phyloP scores from a whole-genome alignment of 2,329 filamentous ascomycete genomes.

The Trichoderma afroharzianum region DNA sequence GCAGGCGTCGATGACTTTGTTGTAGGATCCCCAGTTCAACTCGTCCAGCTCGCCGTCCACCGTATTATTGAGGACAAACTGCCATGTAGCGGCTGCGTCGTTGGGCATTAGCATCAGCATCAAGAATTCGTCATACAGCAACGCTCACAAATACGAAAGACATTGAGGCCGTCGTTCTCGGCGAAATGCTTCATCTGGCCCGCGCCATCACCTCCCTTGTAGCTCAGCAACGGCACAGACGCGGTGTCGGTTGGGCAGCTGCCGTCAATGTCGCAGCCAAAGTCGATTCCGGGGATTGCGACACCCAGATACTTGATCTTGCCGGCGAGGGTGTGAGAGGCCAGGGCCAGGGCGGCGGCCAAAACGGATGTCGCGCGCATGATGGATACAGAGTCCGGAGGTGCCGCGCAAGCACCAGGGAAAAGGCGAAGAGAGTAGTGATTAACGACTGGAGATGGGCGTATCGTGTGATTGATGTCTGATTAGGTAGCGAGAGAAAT shows the following conservation, averaged over 20 bases:
- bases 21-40: constrained; percentile 48
- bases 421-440: background rate
- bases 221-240: constrained; percentile 33
- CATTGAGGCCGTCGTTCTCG: constrained; percentile 48
- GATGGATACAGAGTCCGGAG: background rate
- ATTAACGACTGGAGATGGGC: background rate
- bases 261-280: constrained; percentile 46
- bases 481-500: background rate
- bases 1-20: constrained; percentile 54
- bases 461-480: background rate
- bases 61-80: constrained; percentile 53
- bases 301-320: constrained; percentile 32
- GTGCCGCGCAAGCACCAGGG: background rate
- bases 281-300: constrained; percentile 46
- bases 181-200: constrained; percentile 57
- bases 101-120: background rate
- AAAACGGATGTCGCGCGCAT: constrained; percentile 16
- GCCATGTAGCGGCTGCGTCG: constrained; percentile 47
- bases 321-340: constrained; percentile 3
- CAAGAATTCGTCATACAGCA: background rate
- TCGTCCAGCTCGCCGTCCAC: constrained; percentile 48
- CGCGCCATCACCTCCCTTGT: constrained; percentile 37
- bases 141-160: constrained; percentile 48
- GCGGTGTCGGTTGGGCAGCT: constrained; percentile 35
- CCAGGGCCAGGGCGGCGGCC: constrained; percentile 16